phyloP scores from a whole-genome alignment of 108 stramenopile genomes.

The Pseudonitzschia multiseries region DNA sequence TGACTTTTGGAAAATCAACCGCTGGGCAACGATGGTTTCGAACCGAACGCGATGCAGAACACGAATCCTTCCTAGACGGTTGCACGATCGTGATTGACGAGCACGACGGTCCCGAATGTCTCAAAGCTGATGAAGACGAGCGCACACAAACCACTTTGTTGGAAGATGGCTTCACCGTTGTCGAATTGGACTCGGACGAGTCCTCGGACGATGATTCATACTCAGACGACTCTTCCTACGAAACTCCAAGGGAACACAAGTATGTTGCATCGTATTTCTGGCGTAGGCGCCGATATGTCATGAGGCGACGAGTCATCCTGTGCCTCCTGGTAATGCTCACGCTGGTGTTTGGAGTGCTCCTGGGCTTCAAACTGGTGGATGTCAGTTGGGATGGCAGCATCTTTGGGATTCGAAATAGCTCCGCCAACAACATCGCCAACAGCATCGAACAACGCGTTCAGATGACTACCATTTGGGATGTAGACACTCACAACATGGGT shows the following conservation, averaged over 20 bases:
- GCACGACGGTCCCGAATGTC: too few species aligned
- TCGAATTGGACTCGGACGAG: too few species aligned
- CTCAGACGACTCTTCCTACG: neutral
- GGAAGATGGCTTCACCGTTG: neutral
- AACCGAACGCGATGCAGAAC: too few species aligned
- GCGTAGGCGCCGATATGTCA: neutral
- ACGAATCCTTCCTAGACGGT: too few species aligned
- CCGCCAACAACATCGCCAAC: too few species aligned
- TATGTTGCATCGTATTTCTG: neutral
- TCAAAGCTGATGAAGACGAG: too few species aligned
- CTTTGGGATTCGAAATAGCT: too few species aligned
- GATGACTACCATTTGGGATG: neutral
- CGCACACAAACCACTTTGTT: neutral
- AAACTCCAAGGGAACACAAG: neutral
- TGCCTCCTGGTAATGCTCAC: neutral
- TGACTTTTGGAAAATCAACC: neutral
- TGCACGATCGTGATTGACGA: too few species aligned
- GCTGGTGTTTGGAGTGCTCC: neutral
- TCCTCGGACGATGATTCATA: too few species aligned
- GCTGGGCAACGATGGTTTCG: too few species aligned
- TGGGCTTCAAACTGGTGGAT: neutral
- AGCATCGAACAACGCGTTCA: neutral
- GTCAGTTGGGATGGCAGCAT: too few species aligned
- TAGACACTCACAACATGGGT: neutral
- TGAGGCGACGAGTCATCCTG: neutral